Base-by-base conservation (phyloP, 106 monocot genomes). In the Platanthera guangdongensis region DNA sequence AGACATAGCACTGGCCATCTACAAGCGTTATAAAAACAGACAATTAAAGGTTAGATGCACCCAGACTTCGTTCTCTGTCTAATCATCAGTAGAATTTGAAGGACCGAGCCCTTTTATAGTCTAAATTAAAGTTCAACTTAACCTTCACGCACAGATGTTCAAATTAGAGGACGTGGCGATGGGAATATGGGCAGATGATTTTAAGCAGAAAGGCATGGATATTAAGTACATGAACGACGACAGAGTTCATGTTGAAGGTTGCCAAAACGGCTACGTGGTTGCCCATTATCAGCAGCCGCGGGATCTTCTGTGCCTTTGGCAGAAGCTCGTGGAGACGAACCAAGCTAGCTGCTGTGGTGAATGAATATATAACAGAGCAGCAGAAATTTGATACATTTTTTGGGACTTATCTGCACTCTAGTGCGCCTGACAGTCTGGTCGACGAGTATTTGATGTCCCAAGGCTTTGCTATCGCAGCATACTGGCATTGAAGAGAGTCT, bases 141-240 rank as follows among this genome's bases (percentile, higher is more conserved):
- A 53, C 14, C 14, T 53, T 53, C 12, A 53, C 6, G 8, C 6
- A 53, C 86, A 95, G 95, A 88, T 95, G 92, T 95, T 95, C 84
- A 92, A 90, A 74, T 82, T 95, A 72, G 95, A 95, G 75, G 95
- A 95, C 86, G 95, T 95, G 5, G 92, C 95, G 51, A 95, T 95
- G 95, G 95, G 95, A 7, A 92, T 95, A 60, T 94, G 90, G 94
- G 79, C 92, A 51, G 77, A 83, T 13, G 83, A 93, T 18, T 84
- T 92, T 88, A 81, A 81, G 77, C 88, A 87, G 69, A 73, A 74
- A 68, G 95, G 95, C 0, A 77, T 81, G 67, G 53, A 78, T 47
- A 77, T 95, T 8, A 83, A 78, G 45, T 95, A 95, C 55, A 83
- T 75, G 57, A 87, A 83, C 18, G 95, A 95, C 2, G 84, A 72